Base-by-base conservation (phyloP, 306 rosid genomes). In the Mimosa bimucronata region DNA sequence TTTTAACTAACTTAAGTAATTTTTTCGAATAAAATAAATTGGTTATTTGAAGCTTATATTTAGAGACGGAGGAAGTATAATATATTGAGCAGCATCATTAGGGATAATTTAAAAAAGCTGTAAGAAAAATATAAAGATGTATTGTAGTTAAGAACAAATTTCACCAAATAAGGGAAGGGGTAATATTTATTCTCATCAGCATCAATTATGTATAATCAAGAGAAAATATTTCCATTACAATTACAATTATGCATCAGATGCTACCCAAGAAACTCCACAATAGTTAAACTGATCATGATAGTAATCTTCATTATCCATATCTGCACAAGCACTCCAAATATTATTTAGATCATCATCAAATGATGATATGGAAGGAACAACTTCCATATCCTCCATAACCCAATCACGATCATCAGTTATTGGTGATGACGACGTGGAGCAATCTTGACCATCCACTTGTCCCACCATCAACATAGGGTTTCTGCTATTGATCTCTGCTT, bases 401-500 rank as follows among this genome's bases (percentile, higher is more conserved):
- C 86, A 85, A 25, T 70, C 70, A 38, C 42, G 61, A 26, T 14
- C 28, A 41, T 46, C 80, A 82, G 9, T 78, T 41, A 23, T 41
- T 31, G 69, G 16, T 29, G 83, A 85, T 6, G 23, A 6, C 5
- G 86, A 83, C 14, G 69, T 65, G 40, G 79, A 86, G 77, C 76
- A 84, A 73, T 78, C 89, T 5, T 80, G 87, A 70, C 16, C 71
- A 6, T 77, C 80, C 76, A 70, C 58, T 46, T 78, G 74, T 76
- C 67, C 85, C 44, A 57, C 16, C 19, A 46, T 34, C 52, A 48
- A 46, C 25, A 25, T 7, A 61, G 83, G 61, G 18, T 62, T 46
- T 61, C 8, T 29, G 13, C 45, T 65, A 18, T 50, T 50, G 3
- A 88, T 81, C 76, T 84, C 91, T 15, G 83, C 89, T 48, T 86